Base-by-base conservation (phyloP, 73 alveolate species). In the Symbiodinium pilosum region DNA sequence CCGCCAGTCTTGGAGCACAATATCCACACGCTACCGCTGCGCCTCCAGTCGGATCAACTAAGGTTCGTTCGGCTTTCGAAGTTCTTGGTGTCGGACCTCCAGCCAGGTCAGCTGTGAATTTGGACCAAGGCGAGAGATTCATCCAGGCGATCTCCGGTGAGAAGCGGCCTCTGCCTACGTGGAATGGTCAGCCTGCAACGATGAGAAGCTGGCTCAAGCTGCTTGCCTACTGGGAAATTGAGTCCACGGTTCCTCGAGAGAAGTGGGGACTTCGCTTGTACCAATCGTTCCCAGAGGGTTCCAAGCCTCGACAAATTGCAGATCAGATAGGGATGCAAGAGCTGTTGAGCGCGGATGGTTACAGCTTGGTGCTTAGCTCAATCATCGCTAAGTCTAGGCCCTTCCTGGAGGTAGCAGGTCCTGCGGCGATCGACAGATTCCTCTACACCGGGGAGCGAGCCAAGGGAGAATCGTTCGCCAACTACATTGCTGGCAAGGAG, bases 121-220 rank as follows among this genome's bases (percentile, higher is more conserved):
- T 47, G 64, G 64, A 47, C 64, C 64, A 47, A 47, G 64, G 64
- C 64, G 64, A 47, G 64, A 8, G 64, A 8, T 47, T 47, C 16
- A 47, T 47, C 64, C 64, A 40, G 41, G 94, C 94, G 11, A 12
- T 86, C 40, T 34, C 77, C 26, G 94, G 94, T 34, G 94, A 86
- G 32, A 11, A 28, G 24, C 52, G 39, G 59, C 11, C 4, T 5
- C 4, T 54, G 24, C 94, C 94, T 3, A 4, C 54, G 16, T 86
- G 94, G 94, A 9, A 3, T 0, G 94, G 94, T 1, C 26, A 4
- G 2, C 40, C 59, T 52, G 59, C 32, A 4, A 51, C 56, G 28
- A 39, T 86, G 18, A 34, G 94, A 2, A 24, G 52, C 2, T 86
- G 94, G 94, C 38, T 86, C 41, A 20, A 42, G 11, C 59, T 14